Base-by-base conservation (phyloP, 805 yeast genomes). In the Wickerhamiella bombiphila region DNA sequence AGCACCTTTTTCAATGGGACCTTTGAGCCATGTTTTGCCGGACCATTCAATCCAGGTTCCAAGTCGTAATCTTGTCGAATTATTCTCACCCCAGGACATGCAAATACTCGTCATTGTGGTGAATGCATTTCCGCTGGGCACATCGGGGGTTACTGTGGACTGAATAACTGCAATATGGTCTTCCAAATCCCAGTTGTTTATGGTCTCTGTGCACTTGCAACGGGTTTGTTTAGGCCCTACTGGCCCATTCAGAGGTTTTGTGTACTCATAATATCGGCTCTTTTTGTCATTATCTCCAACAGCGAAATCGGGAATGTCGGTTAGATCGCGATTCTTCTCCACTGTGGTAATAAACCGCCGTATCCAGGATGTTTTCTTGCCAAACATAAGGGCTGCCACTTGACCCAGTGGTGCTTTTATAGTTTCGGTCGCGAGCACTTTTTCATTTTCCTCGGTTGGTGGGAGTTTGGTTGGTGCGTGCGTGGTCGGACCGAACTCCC, bases 141-240 rank as follows among this genome's bases (percentile, higher is more conserved):
- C 97, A 52, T 83, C 91, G 0, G 98, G 99, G 0, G 98, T 86
- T 29, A 61, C 63, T 0, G 88, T 73, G 2, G 70, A 63, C 30
- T 76, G 72, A 2, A 74, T 59, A 2, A 83, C 73, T 41, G 73
- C 68, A 24, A 82, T 69, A 45, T 67, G 67, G 14, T 65, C 63
- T 4, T 68, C 60, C 36, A 64, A 62, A 49, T 80, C 78, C 49
- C 67, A 58, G 33, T 66, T 58, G 32, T 73, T 70, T 16, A 80
- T 64, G 0, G 65, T 60, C 48, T 85, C 95, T 22, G 74, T 72
- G 13, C 70, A 73, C n/a, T 60, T 42, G 54, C 93, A 81, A 40
- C 68, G 73, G 2, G 99, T 86, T 18, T 88, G 82, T 50, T 82
- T 85, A 9, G 98, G 98, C 0, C 98, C 98, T 26, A 91, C 74